A percentile compares a stretch with the other conserved stretches of the same genome.
These are phyloP conservation scores for Cercospora brassicicola DNA, from an alignment of 2,329 filamentous ascomycete species.

Conservation along the genomic window DNA sequence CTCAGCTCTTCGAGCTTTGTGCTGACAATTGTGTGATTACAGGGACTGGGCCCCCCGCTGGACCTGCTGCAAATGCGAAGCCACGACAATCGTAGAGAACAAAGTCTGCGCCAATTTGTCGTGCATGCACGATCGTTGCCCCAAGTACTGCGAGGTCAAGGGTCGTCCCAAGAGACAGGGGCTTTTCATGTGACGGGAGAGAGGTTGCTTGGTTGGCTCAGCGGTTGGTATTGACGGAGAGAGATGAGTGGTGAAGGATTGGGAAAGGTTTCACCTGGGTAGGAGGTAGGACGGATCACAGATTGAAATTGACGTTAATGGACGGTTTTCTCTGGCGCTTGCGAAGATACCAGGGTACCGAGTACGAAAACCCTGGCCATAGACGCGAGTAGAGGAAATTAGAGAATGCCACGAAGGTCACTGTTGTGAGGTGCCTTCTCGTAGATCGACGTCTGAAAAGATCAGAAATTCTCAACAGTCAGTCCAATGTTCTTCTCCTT, in stretches of 20 bases:
- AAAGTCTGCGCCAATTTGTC: constrained; percentile 30
- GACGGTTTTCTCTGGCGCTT: neutral
- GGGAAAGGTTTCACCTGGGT: neutral
- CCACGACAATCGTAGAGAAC: constrained; percentile 35
- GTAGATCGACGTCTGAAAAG: neutral
- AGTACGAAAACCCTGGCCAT: neutral
- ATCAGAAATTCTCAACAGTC: constrained; percentile 52
- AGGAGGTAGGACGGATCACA: neutral
- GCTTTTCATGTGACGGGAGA: neutral
- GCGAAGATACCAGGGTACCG: neutral
- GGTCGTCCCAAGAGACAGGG: neutral
- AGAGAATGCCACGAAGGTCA: neutral
- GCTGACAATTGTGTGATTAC: neutral
- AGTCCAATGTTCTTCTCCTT: constrained; percentile 57
- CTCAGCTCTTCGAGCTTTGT: too few relatives aligned
- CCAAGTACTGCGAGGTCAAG: constrained; percentile 14
- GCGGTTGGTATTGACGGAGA: neutral
- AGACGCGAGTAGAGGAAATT: neutral
- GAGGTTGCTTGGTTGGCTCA: neutral
- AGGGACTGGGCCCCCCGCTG: constrained; percentile 33
- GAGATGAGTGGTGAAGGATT: neutral
- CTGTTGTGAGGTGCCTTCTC: neutral
- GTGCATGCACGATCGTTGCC: constrained; percentile 34
- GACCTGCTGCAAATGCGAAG: constrained; percentile 33
- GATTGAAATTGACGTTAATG: neutral